phyloP scores from a whole-genome alignment of 176 grass and related monocot species.

The Chrysopogon serrulatus region DNA sequence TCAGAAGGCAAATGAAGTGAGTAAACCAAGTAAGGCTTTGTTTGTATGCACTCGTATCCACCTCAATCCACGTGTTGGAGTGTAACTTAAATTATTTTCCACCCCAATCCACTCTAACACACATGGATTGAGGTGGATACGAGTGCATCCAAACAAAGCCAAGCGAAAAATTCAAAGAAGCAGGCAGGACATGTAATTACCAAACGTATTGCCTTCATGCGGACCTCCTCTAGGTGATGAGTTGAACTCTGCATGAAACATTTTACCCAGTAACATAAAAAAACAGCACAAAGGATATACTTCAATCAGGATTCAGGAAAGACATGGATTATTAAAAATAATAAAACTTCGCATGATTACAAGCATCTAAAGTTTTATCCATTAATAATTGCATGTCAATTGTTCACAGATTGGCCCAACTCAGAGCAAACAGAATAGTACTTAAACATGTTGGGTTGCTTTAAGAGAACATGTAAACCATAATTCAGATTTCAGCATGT shows the following conservation, averaged over 20 bases:
- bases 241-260: constrained; percentile 71
- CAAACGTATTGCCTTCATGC: constrained; percentile 97
- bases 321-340: not conserved
- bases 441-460: not conserved
- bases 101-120: too few species aligned
- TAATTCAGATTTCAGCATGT: not conserved
- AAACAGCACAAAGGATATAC: constrained; percentile 19
- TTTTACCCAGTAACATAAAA: constrained; percentile 27
- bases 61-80: too few species aligned
- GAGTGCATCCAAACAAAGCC: too few species aligned
- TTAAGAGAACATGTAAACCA: not conserved
- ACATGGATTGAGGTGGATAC: too few species aligned
- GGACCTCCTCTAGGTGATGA: constrained; percentile 75
- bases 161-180: not conserved
- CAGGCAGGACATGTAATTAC: constrained; percentile 39
- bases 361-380: constrained; percentile 3
- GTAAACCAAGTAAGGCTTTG: constrained; percentile 1
- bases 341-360: not conserved
- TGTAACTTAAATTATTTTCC: too few species aligned
- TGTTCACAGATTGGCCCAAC: not conserved
- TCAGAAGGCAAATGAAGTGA: constrained; percentile 25
- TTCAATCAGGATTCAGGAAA: constrained; percentile 1
- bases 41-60: too few species aligned
- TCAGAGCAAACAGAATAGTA: constrained; percentile 3
- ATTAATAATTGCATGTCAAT: not conserved